These are phyloP conservation scores for Ganoderma sinense DNA, from an alignment of 1,284 basidiomycete genomes.

Conservation along the genomic window DNA sequence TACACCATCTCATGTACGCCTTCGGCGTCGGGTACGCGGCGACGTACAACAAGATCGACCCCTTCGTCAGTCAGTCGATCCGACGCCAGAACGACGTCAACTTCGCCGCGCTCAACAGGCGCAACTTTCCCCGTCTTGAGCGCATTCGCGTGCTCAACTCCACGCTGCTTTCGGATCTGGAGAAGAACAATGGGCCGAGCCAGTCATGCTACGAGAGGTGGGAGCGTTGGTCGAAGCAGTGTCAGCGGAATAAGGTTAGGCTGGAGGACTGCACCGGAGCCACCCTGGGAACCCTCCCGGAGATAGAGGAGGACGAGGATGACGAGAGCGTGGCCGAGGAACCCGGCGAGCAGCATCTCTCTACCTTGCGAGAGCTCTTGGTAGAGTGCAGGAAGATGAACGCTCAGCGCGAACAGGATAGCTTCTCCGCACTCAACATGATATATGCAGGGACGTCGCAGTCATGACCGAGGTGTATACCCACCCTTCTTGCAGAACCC, in stretches of 20 bases:
- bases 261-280: slow-evolving; percentile 76
- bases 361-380: slow-evolving; percentile 54
- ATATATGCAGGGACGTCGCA: slow-evolving; percentile 26
- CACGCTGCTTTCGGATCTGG: slow-evolving; percentile 62
- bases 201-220: slow-evolving; percentile 62
- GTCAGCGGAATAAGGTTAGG: slow-evolving; percentile 52
- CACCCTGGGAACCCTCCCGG: slow-evolving; percentile 63
- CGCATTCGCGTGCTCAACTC: slow-evolving; percentile 64
- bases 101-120: slow-evolving; percentile 59
- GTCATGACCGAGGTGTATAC: slow-evolving; percentile 10
- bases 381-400: slow-evolving; percentile 58
- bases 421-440: slow-evolving; percentile 25
- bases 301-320: slow-evolving; percentile 46
- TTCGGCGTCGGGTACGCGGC: slow-evolving; percentile 67
- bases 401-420: slow-evolving; percentile 26
- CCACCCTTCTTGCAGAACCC: background rate
- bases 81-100: slow-evolving; percentile 70
- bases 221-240: slow-evolving; percentile 72
- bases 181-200: slow-evolving; percentile 56
- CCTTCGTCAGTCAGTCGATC: slow-evolving; percentile 53
- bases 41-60: slow-evolving; percentile 49
- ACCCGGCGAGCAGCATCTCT: slow-evolving; percentile 34
- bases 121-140: slow-evolving; percentile 66
- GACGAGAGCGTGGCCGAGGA: slow-evolving; percentile 41
- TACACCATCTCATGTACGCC: slow-evolving; percentile 73